phyloP scores from a whole-genome alignment of 2,329 filamentous ascomycete species.

The Conoideocrella luteorostrata region DNA sequence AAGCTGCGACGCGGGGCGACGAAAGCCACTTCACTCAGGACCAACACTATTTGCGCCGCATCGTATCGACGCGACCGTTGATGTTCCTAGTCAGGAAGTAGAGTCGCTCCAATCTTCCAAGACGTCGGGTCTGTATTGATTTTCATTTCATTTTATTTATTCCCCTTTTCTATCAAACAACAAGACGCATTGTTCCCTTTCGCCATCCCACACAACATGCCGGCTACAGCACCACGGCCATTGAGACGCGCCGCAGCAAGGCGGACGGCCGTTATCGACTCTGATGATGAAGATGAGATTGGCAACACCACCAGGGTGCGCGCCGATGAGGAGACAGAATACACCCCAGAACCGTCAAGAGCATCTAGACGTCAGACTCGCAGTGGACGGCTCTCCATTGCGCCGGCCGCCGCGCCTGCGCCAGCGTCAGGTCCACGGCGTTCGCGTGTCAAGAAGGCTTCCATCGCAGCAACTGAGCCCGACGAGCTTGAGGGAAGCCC shows the following conservation, averaged over 20 bases:
- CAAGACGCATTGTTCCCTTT: background rate
- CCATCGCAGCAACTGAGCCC: constrained; percentile 16
- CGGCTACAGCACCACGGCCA: constrained; percentile 26
- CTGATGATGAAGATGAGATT: constrained; percentile 66
- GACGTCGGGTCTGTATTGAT: background rate
- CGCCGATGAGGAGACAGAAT: constrained; percentile 67
- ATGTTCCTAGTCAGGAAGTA: background rate
- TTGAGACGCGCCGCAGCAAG: constrained; percentile 46
- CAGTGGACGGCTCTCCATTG: constrained; percentile 34
- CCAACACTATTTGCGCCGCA: background rate
- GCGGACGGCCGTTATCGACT: constrained; percentile 70
- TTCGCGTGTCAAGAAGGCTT: constrained; percentile 34
- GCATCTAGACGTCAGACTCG: constrained; percentile 47
- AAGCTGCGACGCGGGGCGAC: constrained; percentile 15
- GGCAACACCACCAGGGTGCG: constrained; percentile 44
- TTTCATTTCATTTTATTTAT: background rate
- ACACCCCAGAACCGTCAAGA: constrained; percentile 63
- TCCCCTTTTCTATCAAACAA: background rate
- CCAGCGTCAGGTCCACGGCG: constrained; percentile 37
- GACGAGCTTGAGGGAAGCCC: constrained; percentile 4
- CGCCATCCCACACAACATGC: constrained; percentile 18
- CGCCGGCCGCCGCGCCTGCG: constrained; percentile 37
- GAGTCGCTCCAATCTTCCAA: background rate
- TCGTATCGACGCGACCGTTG: constrained; percentile 1
- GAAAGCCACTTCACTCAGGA: constrained; percentile 7